Conservation (phyloP, 257 asterid genomes). For the Solanum gracilifrons region DNA sequence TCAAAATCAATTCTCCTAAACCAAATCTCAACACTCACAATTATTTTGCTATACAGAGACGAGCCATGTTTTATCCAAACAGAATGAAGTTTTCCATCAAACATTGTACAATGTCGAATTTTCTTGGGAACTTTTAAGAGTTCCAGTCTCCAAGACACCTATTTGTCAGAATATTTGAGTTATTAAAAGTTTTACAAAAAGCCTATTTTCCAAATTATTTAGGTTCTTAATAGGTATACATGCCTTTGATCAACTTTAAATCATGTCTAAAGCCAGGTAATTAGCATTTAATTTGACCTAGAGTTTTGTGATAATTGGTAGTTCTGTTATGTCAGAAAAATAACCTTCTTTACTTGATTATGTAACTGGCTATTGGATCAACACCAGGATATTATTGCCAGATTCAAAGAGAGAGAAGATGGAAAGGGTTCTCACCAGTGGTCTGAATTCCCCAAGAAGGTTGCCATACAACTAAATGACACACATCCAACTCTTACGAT, state of each 20-base stretch:
- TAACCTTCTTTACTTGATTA: background rate
- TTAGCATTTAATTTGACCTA: background rate
- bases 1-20: background rate
- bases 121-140: background rate
- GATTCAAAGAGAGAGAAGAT: conserved; percentile 73
- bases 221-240: background rate
- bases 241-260: background rate
- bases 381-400: conserved; percentile 70
- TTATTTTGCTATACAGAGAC: background rate
- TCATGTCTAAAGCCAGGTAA: background rate
- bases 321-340: background rate
- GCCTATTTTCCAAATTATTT: background rate
- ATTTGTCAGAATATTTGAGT: background rate
- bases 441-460: conserved; percentile 85
- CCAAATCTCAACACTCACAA: background rate
- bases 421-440: conserved; percentile 44
- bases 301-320: background rate
- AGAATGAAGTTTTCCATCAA: background rate
- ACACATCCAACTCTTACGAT: conserved; percentile 98
- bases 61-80: background rate
- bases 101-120: background rate
- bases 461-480: conserved; percentile 93
- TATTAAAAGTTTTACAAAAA: background rate
- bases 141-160: background rate
- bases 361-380: background rate